phyloP scores from a whole-genome alignment of 768 basidiomycete species.

The Russula ochroleuca region DNA sequence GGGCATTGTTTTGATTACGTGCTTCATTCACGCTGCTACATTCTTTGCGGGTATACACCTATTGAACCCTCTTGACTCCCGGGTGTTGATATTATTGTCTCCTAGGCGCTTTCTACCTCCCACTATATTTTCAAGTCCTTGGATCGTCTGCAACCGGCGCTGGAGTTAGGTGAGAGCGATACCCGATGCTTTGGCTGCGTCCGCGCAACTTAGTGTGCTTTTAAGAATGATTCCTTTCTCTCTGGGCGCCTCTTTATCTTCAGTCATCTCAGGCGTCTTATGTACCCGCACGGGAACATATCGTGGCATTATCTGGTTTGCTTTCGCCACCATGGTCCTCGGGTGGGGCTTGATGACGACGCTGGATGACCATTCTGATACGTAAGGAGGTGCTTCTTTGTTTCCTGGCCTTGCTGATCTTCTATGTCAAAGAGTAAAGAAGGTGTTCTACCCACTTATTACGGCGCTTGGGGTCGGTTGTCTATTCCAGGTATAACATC shows the following conservation, averaged over 20 bases:
- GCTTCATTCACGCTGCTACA: conserved; percentile 58
- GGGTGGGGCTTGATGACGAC: conserved; percentile 72
- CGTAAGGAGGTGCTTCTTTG: conserved; percentile 32
- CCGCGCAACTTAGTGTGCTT: background rate
- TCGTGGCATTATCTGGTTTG: conserved; percentile 57
- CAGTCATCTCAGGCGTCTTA: conserved; percentile 53
- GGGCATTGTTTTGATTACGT: conserved; percentile 49
- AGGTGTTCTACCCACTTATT: conserved; percentile 61
- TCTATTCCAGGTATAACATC: conserved; percentile 49
- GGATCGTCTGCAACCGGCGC: conserved; percentile 69
- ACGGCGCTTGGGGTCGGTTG: conserved; percentile 62
- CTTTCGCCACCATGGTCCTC: conserved; percentile 52
- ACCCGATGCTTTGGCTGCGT: background rate
- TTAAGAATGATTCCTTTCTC: conserved; percentile 72
- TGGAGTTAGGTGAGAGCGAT: conserved; percentile 53
- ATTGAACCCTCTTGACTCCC: background rate
- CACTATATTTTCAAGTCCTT: conserved; percentile 73
- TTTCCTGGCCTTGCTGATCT: background rate
- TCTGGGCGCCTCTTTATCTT: conserved; percentile 50
- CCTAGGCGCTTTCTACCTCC: conserved; percentile 60
- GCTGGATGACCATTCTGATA: conserved; percentile 54
- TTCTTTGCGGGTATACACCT: conserved; percentile 49
- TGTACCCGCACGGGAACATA: conserved; percentile 57
- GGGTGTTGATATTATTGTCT: background rate
- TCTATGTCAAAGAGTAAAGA: conserved; percentile 45